These are phyloP conservation scores for Ulota crispa DNA, from an alignment of 225 moss, liverwort and hornwort species.

Conservation along the genomic window DNA sequence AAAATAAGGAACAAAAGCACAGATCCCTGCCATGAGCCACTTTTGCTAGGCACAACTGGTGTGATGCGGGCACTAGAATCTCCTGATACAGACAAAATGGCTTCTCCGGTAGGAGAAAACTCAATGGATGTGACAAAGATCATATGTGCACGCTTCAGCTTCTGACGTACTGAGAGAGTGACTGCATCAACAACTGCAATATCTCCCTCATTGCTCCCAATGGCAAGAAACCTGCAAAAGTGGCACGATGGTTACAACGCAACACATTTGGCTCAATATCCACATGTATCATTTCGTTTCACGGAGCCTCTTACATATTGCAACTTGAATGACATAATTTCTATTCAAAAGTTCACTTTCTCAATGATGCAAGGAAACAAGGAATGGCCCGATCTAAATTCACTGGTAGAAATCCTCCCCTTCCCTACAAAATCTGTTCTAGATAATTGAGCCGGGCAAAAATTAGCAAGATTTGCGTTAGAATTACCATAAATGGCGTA, in stretches of 20 bases:
- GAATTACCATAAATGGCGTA: background rate
- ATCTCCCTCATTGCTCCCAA: constrained; percentile 83
- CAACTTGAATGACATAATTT: background rate
- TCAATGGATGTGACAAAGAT: constrained; percentile 93
- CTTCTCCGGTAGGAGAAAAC: constrained; percentile 78
- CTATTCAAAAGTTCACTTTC: background rate
- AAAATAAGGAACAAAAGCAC: constrained; percentile 37
- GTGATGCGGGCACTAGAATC: constrained; percentile 96
- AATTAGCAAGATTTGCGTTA: background rate
- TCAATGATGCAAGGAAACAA: background rate
- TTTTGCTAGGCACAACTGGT: constrained; percentile 41
- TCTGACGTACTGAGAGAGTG: constrained; percentile 61
- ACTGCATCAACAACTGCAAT: constrained; percentile 65
- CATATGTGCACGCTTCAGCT: constrained; percentile 84
- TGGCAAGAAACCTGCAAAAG: constrained; percentile 50
- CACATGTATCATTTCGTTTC: background rate
- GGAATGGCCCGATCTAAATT: background rate
- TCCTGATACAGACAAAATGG: constrained; percentile 84
- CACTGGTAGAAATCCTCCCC: background rate
- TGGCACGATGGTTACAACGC: background rate
- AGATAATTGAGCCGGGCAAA: no score
- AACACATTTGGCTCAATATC: background rate
- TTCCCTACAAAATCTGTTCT: background rate
- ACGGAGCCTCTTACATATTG: background rate
- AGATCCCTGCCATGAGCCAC: constrained; percentile 53